Base-by-base conservation (phyloP, 1,284 basidiomycete genomes). In the Cutaneotrichosporon arboriforme region DNA sequence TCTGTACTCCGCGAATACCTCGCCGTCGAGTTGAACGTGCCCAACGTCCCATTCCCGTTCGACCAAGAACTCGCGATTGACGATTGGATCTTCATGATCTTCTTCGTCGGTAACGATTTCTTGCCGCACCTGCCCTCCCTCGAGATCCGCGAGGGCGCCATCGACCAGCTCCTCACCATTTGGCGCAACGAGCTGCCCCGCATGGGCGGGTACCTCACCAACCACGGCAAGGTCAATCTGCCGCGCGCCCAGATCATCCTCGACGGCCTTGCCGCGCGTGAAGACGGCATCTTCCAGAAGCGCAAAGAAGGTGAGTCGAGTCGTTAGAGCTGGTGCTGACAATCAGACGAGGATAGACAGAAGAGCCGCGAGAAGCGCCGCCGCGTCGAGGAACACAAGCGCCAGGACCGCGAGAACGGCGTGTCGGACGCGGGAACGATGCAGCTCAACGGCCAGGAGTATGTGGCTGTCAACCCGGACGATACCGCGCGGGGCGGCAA, bases 71-170 rank as follows among this genome's bases (percentile, higher is more conserved):
- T 88, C 73, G 93, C 96, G 35, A 90, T 99, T 75, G 96, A 99
- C 81, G 96, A 99, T 75, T 99, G 96, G 94, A 90, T 99, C 66
- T 85, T 99, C 71, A 81, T 99, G 67, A 97, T 97, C 68, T 97
- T 99, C 83, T 97, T 99, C 75, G 94, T 99, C 69, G 96, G 96
- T 65, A 99, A 99, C 79, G 96, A 99, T 78, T 99, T 99, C 80
- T 80, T 99, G 69, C 96, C 96, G 15, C 96, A 99, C 78, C 80
- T 99, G 57, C 96, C 96, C 20, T 90, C 87, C 55, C 83, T 99
- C 78, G 96, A 99, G 80, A 98, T 99, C 71, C 84, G 96, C 66
- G 96, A 99, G 78, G 96, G 94, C 53, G 96, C 94, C 26, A 97
- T 99, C 78, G 96, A 98, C 79, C 92, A 87, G 49, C 79, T 99